phyloP scores from a whole-genome alignment of 306 rosid genomes.

The Styphnolobium japonicum region DNA sequence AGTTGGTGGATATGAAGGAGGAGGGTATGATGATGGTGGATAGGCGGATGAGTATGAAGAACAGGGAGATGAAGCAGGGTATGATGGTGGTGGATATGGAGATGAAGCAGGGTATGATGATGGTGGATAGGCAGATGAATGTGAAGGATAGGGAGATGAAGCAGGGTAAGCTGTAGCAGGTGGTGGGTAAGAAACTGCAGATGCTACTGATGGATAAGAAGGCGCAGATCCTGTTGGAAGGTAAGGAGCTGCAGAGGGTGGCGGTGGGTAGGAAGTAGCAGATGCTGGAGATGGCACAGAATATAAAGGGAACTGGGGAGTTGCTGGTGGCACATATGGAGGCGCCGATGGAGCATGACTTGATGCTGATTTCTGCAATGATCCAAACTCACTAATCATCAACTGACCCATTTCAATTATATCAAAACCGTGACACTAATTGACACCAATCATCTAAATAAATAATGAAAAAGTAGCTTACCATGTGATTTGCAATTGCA shows the following conservation, averaged over 20 bases:
- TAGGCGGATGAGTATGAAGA: not conserved
- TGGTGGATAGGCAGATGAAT: slow-evolving; percentile 32
- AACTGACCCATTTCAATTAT: not conserved
- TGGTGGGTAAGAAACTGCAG: not conserved
- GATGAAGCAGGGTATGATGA: not conserved
- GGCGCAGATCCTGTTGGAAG: slow-evolving; percentile 2
- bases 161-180: slow-evolving; percentile 22
- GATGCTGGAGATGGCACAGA: slow-evolving; percentile 28
- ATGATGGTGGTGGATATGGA: not conserved
- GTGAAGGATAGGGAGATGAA: slow-evolving; percentile 38
- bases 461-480: not conserved
- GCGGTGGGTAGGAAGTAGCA: slow-evolving; percentile 22
- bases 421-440: not conserved
- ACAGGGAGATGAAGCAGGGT: not conserved
- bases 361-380: slow-evolving; percentile 22
- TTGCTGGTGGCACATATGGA: slow-evolving; percentile 38
- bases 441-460: not conserved
- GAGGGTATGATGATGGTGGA: slow-evolving; percentile 2
- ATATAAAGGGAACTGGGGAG: slow-evolving; percentile 34
- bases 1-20: not conserved
- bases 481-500: slow-evolving; percentile 28
- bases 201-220: slow-evolving; percentile 10
- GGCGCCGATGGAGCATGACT: slow-evolving; percentile 55
- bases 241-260: not conserved
- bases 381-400: not conserved